Conservation (phyloP, 305 asterid species). For the Solanum hybrid region DNA sequence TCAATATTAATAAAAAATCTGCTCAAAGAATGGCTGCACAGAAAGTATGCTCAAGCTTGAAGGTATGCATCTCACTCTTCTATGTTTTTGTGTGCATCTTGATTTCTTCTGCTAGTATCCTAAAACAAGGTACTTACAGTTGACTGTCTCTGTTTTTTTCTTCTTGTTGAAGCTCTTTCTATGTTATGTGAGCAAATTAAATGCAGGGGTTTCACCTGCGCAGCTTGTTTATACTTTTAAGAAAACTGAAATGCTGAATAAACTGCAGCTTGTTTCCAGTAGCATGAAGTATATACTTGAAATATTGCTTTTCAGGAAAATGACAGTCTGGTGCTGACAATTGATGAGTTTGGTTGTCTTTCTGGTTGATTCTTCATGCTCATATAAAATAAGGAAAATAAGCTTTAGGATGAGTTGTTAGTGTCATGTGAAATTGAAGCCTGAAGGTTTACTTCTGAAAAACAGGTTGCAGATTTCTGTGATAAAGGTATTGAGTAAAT, state of each 20-base stretch:
- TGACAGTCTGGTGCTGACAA: background rate
- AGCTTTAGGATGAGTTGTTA: background rate
- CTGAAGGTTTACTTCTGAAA: background rate
- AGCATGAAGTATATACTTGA: background rate
- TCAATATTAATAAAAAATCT: constrained; percentile 40
- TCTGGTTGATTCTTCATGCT: background rate
- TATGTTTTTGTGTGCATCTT: background rate
- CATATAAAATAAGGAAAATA: background rate
- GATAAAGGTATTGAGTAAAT: background rate
- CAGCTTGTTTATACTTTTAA: background rate
- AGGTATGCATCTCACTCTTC: constrained; percentile 32
- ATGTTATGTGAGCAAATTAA: background rate
- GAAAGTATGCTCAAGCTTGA: constrained; percentile 33
- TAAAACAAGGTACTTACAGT: background rate
- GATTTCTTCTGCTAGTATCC: background rate
- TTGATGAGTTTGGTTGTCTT: background rate
- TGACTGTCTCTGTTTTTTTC: background rate
- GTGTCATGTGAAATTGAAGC: background rate
- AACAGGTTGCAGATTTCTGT: background rate
- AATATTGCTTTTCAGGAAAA: background rate
- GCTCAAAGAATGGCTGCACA: constrained; percentile 56
- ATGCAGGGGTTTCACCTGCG: background rate
- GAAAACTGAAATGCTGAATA: background rate
- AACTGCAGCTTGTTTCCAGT: background rate
- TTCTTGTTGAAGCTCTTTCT: background rate